phyloP scores from a whole-genome alignment of 2,329 filamentous ascomycete genomes.

The Hawksworthiomyces lignivorus region DNA sequence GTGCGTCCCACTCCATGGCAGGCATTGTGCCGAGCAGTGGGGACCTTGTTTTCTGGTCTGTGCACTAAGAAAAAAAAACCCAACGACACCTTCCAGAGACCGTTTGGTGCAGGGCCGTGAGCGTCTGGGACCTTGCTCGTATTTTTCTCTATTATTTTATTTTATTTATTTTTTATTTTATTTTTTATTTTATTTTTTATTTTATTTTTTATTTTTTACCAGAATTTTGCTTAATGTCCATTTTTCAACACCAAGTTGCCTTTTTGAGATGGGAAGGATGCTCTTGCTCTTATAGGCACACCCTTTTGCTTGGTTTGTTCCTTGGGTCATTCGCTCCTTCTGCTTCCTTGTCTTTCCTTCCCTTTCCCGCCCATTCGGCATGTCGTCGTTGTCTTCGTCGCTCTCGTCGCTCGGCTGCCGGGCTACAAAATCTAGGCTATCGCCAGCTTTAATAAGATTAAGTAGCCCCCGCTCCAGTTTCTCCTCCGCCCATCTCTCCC shows the following conservation, averaged over 20 bases:
- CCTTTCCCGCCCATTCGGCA: conserved; percentile 7
- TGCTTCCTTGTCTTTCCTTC: neutral
- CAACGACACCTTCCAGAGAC: too few species aligned
- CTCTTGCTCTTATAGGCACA: neutral
- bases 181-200: too few species aligned
- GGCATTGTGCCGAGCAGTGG: too few species aligned
- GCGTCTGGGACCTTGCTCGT: too few species aligned
- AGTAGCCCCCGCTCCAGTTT: conserved; percentile 7
- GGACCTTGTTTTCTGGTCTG: too few species aligned
- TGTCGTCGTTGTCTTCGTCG: conserved; percentile 8
- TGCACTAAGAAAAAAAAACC: too few species aligned
- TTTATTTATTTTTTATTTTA: too few species aligned
- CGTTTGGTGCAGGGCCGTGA: too few species aligned
- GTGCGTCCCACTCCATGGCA: too few species aligned
- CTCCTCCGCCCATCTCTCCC: conserved; percentile 4
- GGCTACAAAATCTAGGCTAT: conserved; percentile 7
- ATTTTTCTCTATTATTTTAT: too few species aligned
- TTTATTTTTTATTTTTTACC: neutral
- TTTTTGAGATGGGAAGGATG: conserved; percentile 2
- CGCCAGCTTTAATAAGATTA: conserved; percentile 9
- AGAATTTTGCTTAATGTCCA: conserved; percentile 1
- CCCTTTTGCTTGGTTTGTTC: neutral
- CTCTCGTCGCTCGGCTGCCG: conserved; percentile 9
- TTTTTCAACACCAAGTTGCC: conserved; percentile 2
- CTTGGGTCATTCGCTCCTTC: conserved; percentile 1